A percentile compares a stretch with the other conserved stretches of the same genome.
Evolutionary conservation across 805 yeast species (phyloP).

Genomic region (Sungouiozyma intestinalis): DNA sequence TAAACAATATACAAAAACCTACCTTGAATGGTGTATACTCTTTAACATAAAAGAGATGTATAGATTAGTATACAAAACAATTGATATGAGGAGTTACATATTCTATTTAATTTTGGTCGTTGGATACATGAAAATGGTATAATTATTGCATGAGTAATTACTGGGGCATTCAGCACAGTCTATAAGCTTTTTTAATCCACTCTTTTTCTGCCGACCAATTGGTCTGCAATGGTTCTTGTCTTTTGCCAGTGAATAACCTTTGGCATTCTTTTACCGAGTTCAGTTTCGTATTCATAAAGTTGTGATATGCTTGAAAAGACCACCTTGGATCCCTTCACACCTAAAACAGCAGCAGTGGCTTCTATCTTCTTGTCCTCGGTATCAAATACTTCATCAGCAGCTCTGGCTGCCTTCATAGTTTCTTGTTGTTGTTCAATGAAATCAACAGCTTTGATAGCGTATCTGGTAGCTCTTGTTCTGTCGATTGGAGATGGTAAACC

Average conservation of each 20-base stretch:
- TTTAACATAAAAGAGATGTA: not conserved
- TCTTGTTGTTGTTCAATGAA: slow-evolving; percentile 43
- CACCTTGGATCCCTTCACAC: slow-evolving; percentile 69
- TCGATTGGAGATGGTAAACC: slow-evolving; percentile 69
- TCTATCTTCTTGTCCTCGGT: slow-evolving; percentile 27
- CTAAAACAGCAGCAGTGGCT: slow-evolving; percentile 70
- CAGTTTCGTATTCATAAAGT: slow-evolving; percentile 82
- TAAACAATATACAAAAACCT: not conserved
- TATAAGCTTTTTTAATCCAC: slow-evolving; percentile 11
- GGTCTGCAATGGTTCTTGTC: slow-evolving; percentile 69
- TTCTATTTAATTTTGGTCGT: not conserved
- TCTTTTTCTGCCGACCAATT: slow-evolving; percentile 62
- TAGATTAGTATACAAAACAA: not conserved
- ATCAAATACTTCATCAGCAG: slow-evolving; percentile 23
- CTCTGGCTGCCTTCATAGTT: slow-evolving; percentile 22
- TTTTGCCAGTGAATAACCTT: slow-evolving; percentile 76
- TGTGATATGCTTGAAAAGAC: slow-evolving; percentile 62
- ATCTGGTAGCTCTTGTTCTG: slow-evolving; percentile 62
- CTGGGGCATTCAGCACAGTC: not conserved
- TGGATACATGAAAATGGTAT: not conserved
- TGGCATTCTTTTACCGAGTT: slow-evolving; percentile 73
- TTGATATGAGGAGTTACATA: not conserved
- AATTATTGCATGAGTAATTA: not conserved
- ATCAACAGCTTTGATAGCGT: slow-evolving; percentile 58
- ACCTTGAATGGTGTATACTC: not conserved